Evolutionary conservation across 306 rosid genomes (phyloP).

Genomic region (Sechiopsis laciniata): DNA sequence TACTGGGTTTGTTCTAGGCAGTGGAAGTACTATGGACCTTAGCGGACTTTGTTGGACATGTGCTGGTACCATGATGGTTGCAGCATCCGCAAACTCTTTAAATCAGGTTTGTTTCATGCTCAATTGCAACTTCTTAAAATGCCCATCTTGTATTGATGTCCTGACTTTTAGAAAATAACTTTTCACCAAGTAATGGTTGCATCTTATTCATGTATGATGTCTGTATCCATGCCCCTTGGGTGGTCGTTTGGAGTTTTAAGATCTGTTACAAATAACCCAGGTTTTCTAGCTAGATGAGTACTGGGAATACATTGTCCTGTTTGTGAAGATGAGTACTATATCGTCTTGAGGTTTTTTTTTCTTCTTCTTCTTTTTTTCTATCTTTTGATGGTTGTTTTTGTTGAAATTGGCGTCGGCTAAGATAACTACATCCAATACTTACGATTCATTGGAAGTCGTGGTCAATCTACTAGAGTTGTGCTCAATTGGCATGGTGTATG

Average conservation of each 20-base stretch:
- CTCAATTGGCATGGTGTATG: no score
- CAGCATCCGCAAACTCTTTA: conserved; percentile 85
- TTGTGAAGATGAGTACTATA: neutral
- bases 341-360: neutral
- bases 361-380: no score
- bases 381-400: no score
- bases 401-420: neutral
- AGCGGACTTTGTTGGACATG: conserved; percentile 74
- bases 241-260: neutral
- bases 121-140: neutral
- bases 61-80: conserved; percentile 96
- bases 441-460: neutral
- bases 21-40: conserved; percentile 55
- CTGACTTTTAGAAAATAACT: neutral
- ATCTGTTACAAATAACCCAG: neutral
- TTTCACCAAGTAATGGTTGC: neutral
- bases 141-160: neutral
- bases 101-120: conserved; percentile 59
- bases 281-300: neutral
- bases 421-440: neutral
- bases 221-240: neutral
- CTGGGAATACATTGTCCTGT: no score
- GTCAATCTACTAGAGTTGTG: neutral
- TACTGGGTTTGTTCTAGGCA: conserved; percentile 87
- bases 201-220: neutral